Evolutionary conservation across 2,329 filamentous ascomycete genomes (phyloP).

Genomic region (Colletotrichum sp.): DNA sequence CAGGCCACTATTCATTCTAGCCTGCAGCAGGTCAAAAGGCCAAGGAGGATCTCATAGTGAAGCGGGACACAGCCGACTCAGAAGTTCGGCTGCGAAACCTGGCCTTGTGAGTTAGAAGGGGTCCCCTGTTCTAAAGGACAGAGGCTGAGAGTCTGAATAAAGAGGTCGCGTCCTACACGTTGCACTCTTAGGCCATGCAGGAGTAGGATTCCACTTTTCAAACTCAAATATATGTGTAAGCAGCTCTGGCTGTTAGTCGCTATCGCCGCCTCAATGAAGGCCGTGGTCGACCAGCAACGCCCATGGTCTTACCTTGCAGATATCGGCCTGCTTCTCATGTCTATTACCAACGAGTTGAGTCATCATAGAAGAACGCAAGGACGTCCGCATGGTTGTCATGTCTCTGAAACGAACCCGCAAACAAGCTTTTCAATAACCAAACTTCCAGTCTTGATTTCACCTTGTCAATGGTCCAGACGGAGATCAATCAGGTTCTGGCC

Average conservation of each 20-base stretch:
- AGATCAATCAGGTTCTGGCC: neutral
- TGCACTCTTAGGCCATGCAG: neutral
- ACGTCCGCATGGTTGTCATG: neutral
- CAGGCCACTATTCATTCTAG: neutral
- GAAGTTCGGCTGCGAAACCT: neutral
- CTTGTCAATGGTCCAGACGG: neutral
- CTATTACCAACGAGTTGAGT: neutral
- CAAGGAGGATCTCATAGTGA: neutral
- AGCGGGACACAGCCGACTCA: neutral
- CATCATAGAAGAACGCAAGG: neutral
- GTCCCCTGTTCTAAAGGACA: neutral
- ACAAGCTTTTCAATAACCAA: neutral
- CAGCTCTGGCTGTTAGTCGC: neutral
- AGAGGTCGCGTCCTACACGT: neutral
- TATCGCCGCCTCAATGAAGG: neutral
- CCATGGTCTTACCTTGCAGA: neutral
- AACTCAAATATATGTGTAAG: neutral
- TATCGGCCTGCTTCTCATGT: neutral
- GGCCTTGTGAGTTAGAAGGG: neutral
- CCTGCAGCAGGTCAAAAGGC: neutral
- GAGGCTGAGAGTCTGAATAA: neutral
- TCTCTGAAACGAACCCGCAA: neutral
- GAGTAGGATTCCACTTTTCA: too few relatives aligned
- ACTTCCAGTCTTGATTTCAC: neutral
- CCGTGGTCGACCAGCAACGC: neutral